These are phyloP conservation scores for Xylaria venustula DNA, from an alignment of 495 filamentous ascomycete species.

Conservation along the genomic window DNA sequence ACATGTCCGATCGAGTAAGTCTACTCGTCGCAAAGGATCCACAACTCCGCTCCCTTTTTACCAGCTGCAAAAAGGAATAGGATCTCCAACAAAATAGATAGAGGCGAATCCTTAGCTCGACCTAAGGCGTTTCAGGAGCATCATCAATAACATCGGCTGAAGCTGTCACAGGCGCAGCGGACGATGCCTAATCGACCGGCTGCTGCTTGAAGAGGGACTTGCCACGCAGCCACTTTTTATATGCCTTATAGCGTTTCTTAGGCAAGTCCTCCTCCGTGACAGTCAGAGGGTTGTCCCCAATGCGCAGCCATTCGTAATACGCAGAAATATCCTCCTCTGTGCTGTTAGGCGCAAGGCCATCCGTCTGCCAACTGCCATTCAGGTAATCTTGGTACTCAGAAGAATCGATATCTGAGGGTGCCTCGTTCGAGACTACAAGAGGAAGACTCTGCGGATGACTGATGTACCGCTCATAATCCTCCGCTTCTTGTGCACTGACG, in stretches of 20 bases:
- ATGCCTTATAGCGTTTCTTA: slow-evolving; percentile 95
- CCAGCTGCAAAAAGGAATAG: slow-evolving; percentile 8
- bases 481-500: slow-evolving; percentile 69
- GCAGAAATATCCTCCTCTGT: slow-evolving; percentile 68
- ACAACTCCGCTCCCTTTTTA: slow-evolving; percentile 40
- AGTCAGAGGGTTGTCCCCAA: slow-evolving; percentile 81
- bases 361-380: slow-evolving; percentile 50
- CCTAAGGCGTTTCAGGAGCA: neutral
- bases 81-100: neutral
- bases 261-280: slow-evolving; percentile 77
- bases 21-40: slow-evolving; percentile 44
- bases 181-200: slow-evolving; percentile 57
- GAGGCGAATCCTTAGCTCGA: neutral
- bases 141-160: slow-evolving; percentile 10
- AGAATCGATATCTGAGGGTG: slow-evolving; percentile 48
- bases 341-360: slow-evolving; percentile 29
- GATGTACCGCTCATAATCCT: slow-evolving; percentile 89
- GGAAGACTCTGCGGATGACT: slow-evolving; percentile 86
- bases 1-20: slow-evolving; percentile 29
- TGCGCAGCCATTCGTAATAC: slow-evolving; percentile 71
- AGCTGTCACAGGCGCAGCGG: slow-evolving; percentile 6
- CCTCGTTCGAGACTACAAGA: slow-evolving; percentile 75
- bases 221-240: slow-evolving; percentile 87
- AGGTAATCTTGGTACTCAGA: slow-evolving; percentile 76
- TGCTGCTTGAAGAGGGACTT: slow-evolving; percentile 93